Conservation (phyloP, 495 filamentous ascomycete species). For the Penicillium ucsense region DNA sequence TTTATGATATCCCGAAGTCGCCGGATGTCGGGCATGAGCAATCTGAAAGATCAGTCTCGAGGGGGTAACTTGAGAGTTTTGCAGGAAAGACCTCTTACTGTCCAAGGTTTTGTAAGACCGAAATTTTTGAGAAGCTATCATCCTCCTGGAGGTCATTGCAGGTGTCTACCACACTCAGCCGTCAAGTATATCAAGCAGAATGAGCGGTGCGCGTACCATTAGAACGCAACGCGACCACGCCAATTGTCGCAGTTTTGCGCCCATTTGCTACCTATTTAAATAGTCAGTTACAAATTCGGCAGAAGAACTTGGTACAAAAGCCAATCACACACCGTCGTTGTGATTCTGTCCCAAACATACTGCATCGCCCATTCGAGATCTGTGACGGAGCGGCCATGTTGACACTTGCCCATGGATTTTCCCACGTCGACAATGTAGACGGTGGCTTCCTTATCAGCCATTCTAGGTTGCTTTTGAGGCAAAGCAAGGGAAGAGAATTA, state of each 20-base stretch:
- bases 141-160: slow-evolving; percentile 53
- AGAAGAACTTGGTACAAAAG: background rate
- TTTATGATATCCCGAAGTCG: slow-evolving; percentile 50
- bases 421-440: slow-evolving; percentile 89
- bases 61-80: background rate
- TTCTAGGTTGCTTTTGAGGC: slow-evolving; percentile 23
- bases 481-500: background rate
- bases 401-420: slow-evolving; percentile 66
- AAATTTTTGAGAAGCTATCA: slow-evolving; percentile 67
- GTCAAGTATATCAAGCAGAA: background rate
- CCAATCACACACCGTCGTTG: slow-evolving; percentile 48
- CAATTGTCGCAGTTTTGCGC: slow-evolving; percentile 70
- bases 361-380: slow-evolving; percentile 85
- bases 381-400: slow-evolving; percentile 62
- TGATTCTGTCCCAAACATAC: slow-evolving; percentile 96
- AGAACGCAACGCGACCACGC: slow-evolving; percentile 75
- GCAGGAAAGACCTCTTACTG: slow-evolving; percentile 36
- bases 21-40: slow-evolving; percentile 62
- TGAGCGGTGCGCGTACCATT: slow-evolving; percentile 39
- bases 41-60: slow-evolving; percentile 22
- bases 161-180: slow-evolving; percentile 40
- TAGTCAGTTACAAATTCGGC: slow-evolving; percentile 1
- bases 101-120: slow-evolving; percentile 58
- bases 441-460: slow-evolving; percentile 92
- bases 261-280: slow-evolving; percentile 57